Conservation (phyloP, 768 basidiomycete species). For the Pilatotrama ljubarskyi region DNA sequence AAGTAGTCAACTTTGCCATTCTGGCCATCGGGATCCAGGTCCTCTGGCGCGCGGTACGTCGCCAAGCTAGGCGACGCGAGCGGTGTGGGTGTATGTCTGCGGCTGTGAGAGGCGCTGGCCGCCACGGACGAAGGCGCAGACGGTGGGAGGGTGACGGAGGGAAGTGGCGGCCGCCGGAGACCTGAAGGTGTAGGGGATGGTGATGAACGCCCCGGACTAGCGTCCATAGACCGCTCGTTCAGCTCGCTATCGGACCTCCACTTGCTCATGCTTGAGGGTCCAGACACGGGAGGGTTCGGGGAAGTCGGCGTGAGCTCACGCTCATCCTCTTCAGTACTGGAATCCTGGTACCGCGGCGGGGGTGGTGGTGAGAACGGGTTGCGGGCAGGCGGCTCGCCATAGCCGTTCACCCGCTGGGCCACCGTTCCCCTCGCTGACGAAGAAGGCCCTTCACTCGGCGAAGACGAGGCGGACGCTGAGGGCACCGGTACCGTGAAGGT, state of each 20-base stretch:
- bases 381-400: background rate
- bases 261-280: background rate
- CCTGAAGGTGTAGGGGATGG: background rate
- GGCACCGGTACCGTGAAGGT: conserved; percentile 10
- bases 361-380: conserved; percentile 2
- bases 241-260: background rate
- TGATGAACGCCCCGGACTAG: background rate
- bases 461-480: background rate
- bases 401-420: background rate
- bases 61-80: conserved; percentile 37
- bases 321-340: conserved; percentile 8
- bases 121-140: conserved; percentile 4
- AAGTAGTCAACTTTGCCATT: conserved; percentile 20
- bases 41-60: conserved; percentile 42
- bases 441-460: background rate
- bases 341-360: background rate
- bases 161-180: conserved; percentile 27
- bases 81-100: conserved; percentile 33
- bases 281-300: background rate
- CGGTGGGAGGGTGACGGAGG: conserved; percentile 20
- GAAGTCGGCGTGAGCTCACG: conserved; percentile 7
- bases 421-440: background rate
- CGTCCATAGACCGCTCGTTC: background rate
- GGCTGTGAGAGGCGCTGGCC: conserved; percentile 4
- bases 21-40: conserved; percentile 29